phyloP scores from a whole-genome alignment of 805 yeast species.

The Candida morakotiae region DNA sequence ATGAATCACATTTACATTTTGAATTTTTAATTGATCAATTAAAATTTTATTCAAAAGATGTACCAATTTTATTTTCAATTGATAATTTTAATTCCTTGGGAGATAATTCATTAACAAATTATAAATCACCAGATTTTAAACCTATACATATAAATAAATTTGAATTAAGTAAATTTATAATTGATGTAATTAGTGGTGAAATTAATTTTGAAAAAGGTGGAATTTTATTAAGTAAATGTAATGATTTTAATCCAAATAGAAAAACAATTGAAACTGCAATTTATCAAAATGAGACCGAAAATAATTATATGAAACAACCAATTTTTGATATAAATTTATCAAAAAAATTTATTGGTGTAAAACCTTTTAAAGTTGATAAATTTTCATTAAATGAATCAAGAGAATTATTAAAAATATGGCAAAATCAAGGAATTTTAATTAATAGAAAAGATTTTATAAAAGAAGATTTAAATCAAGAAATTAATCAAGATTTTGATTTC shows the following conservation, averaged over 20 bases:
- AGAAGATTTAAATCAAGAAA: conserved; percentile 12
- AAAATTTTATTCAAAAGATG: conserved; percentile 36
- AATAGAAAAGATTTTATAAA: conserved; percentile 31
- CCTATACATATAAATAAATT: conserved; percentile 58
- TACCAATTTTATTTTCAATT: conserved; percentile 64
- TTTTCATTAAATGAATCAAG: conserved; percentile 28
- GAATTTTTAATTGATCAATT: conserved; percentile 55
- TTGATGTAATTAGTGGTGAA: conserved; percentile 53
- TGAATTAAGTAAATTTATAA: conserved; percentile 57
- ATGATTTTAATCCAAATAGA: conserved; percentile 42
- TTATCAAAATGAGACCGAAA: conserved; percentile 38
- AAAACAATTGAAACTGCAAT: conserved; percentile 60
- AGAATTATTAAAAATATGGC: conserved; percentile 28
- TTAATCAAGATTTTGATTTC: conserved; percentile 12
- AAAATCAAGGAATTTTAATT: conserved; percentile 27
- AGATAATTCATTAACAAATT: conserved; percentile 51
- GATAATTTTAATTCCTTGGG: conserved; percentile 71
- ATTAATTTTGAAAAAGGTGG: conserved; percentile 56
- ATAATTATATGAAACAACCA: conserved; percentile 40
- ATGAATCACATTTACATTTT: conserved; percentile 44
- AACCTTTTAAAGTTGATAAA: conserved; percentile 20
- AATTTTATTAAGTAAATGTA: conserved; percentile 59
- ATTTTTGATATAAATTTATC: conserved; percentile 57
- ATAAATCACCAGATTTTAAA: conserved; percentile 53
- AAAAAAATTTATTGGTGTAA: conserved; percentile 38